Evolutionary conservation across 2,329 filamentous ascomycete genomes (phyloP).

Genomic region (Fusarium sp.): DNA sequence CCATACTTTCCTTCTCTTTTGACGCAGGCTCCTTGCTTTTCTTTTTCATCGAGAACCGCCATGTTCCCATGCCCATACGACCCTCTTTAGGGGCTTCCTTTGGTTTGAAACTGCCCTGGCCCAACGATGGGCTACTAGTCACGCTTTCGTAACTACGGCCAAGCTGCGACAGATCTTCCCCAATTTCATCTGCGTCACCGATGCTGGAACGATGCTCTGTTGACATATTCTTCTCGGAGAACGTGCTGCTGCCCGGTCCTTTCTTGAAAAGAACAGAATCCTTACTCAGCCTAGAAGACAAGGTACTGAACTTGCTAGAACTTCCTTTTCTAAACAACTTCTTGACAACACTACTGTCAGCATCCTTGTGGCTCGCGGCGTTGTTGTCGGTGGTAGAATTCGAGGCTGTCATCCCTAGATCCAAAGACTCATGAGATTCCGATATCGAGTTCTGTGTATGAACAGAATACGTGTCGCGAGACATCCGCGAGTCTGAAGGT

Average conservation of each 20-base stretch:
- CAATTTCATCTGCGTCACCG: constrained; percentile 62
- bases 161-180: constrained; percentile 53
- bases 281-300: constrained; percentile 64
- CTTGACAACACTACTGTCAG: constrained; percentile 66
- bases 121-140: constrained; percentile 64
- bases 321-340: constrained; percentile 72
- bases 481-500: constrained; percentile 61
- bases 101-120: constrained; percentile 57
- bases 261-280: constrained; percentile 66
- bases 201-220: constrained; percentile 65
- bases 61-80: constrained; percentile 59
- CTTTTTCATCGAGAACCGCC: constrained; percentile 68
- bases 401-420: constrained; percentile 62
- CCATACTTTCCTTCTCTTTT: constrained; percentile 61
- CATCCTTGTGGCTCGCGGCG: constrained; percentile 55
- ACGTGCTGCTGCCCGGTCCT: constrained; percentile 62
- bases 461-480: constrained; percentile 64
- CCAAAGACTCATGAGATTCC: constrained; percentile 67
- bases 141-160: constrained; percentile 65
- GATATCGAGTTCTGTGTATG: constrained; percentile 66
- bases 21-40: constrained; percentile 58
- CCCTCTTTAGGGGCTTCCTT: constrained; percentile 52
- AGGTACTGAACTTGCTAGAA: constrained; percentile 68
- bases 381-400: constrained; percentile 65
- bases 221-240: constrained; percentile 65